Base-by-base conservation (phyloP, 371 early-diverging fungal genomes). In the Actinomucor elegans region DNA sequence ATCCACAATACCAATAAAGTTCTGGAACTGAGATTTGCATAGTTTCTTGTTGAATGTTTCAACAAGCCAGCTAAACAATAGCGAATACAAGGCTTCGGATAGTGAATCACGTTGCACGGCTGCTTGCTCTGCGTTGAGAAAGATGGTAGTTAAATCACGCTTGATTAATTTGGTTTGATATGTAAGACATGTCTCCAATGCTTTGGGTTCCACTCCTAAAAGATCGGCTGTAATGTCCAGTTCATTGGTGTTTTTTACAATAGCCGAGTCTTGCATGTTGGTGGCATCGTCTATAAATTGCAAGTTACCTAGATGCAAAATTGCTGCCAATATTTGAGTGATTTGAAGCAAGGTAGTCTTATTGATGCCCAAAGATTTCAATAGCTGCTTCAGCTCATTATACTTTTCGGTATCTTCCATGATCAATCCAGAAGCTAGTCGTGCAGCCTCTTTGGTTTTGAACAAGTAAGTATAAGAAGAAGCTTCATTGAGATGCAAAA, bases 291-390 rank as follows among this genome's bases (percentile, higher is more conserved):
- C 60, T 24, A 70, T 76, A 61, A 93, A 93, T 49, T 88, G 75
- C 3, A 86, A 45, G 28, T 86, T 88, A n/a, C 90, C 90, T 11
- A 93, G 55, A 35, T 91, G 90, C 49, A 93, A 59, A 14, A 93
- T 84, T 8, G 85, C 89, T 0, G 89, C 80, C 29, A 93, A 45
- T 5, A 88, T 62, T 46, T 81, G 81, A 55, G 80, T 81, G 11
- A 88, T 57, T 8, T 82, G 73, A 15, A 80, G 75, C 43, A 89
- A 84, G 52, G 84, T 84, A 50, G 85, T 81, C 41, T 83, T 84
- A 38, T 83, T 83, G 41, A 96, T 80, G 3, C 96, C 94, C 27
- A 94, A 46, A n/a, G 81, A 63, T 64, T 89, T 92, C 72, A 96
- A 71, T 10, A 88, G 82, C 3, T 73, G 77, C 37, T 84, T 80